Conservation (phyloP, 352 stramenopile genomes). For the Phytophthora nicotianae region DNA sequence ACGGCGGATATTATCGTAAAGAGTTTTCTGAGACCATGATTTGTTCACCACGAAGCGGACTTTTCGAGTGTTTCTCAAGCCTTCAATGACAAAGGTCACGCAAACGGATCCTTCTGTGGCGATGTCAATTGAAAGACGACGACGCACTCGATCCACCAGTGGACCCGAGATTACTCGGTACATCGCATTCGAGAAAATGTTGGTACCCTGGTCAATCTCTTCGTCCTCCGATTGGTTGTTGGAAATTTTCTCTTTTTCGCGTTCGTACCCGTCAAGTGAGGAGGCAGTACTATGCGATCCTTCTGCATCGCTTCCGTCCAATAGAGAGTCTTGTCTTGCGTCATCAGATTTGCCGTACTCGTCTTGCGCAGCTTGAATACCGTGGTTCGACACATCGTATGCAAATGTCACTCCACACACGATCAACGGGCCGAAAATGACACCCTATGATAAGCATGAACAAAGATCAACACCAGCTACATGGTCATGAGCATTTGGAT, state of each 20-base stretch:
- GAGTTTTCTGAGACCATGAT: slow-evolving; percentile 54
- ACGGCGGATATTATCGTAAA: slow-evolving; percentile 68
- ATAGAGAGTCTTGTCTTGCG: slow-evolving; percentile 26
- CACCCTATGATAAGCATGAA: slow-evolving; percentile 43
- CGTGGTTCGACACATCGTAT: slow-evolving; percentile 88
- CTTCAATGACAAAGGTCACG: slow-evolving; percentile 72
- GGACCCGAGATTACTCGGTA: slow-evolving; percentile 83
- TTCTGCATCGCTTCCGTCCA: slow-evolving; percentile 61
- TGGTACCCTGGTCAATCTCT: slow-evolving; percentile 31
- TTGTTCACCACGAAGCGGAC: slow-evolving; percentile 83
- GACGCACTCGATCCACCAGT: slow-evolving; percentile 76
- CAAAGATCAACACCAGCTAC: slow-evolving; percentile 5
- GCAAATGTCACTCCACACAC: slow-evolving; percentile 86
- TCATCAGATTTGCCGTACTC: slow-evolving; percentile 59
- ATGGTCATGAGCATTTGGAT: not conserved
- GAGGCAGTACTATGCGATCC: slow-evolving; percentile 49
- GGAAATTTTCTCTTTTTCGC: slow-evolving; percentile 25
- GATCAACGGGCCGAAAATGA: slow-evolving; percentile 85
- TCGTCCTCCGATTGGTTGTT: slow-evolving; percentile 23
- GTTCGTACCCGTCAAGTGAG: slow-evolving; percentile 42
- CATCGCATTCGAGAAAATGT: slow-evolving; percentile 85
- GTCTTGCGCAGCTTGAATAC: slow-evolving; percentile 84
- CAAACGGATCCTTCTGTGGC: slow-evolving; percentile 74
- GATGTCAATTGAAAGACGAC: slow-evolving; percentile 81
- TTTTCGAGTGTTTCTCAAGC: slow-evolving; percentile 56